Evolutionary conservation across 2,329 filamentous ascomycete genomes (phyloP), one percentile per base, ranked within the genome.

Genomic region (Aspergillus ibericus): DNA sequence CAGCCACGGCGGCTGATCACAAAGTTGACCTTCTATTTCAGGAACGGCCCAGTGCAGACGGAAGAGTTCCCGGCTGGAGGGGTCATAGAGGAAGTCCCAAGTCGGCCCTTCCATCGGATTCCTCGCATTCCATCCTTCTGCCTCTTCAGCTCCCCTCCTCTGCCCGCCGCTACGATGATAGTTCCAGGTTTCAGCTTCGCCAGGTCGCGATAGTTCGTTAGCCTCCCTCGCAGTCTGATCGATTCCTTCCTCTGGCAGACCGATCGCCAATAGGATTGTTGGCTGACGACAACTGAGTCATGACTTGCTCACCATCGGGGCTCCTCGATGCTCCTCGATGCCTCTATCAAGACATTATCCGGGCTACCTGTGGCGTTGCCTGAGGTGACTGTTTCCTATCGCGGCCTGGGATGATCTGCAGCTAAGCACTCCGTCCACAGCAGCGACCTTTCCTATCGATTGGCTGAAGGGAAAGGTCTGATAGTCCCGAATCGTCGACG

Each of bases 171-270:
- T n/a, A n/a, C n/a, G n/a, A n/a, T n/a, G n/a, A n/a, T n/a, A n/a
- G n/a, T n/a, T n/a, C n/a, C n/a, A n/a, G n/a, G 38, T 40, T 53
- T 53, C 50, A 53, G 50, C 50, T 53, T 53, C 50, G 36, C 35
- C 36, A 53, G 16, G 20, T 22, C 51, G 12, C 15, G 25, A 38
- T 29, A 53, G 22, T 18, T 34, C 49, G 32, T 13, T n/a, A 42
- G 18, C 38, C 38, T 22, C 13, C 18, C 2, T 16, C 22, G 18
- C 10, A 22, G 18, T 42, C 38, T 42, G 18, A 42, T 10, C 5
- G n/a, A 48, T 48, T 48, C 44, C 44, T 29, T 27, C 44, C 15
- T n/a, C 44, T 48, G 25, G 25, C 7, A 29, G 9, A 18, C 38
- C 15, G 25, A 29, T 27, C n/a, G n/a, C 44, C 44, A 48, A 48